Evolutionary conservation across 1,284 basidiomycete species (phyloP).

Genomic region (Melampsora americana): DNA sequence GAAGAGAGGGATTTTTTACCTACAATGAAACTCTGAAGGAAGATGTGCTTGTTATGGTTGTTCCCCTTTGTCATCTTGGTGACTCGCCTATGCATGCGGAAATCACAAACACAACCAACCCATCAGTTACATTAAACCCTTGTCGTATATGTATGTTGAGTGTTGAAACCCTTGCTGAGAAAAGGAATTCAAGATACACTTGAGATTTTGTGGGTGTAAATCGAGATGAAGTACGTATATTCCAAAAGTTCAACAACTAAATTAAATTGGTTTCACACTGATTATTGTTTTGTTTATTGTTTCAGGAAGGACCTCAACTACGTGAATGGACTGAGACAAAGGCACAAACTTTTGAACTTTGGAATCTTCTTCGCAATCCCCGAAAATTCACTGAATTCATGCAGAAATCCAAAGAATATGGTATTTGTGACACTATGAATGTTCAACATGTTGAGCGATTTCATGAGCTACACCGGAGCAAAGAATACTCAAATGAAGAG

Average conservation of each 20-base stretch:
- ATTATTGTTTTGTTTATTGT: constrained; percentile 10
- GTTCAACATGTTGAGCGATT: too few relatives aligned
- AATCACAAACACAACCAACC: constrained; percentile 13
- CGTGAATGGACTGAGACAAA: too few relatives aligned
- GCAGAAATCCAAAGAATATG: too few relatives aligned
- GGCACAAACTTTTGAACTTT: too few relatives aligned
- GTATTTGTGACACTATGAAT: too few relatives aligned
- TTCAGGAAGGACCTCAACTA: too few relatives aligned
- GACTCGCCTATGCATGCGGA: constrained; percentile 21
- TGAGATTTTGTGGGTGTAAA: constrained; percentile 1
- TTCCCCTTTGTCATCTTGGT: neutral
- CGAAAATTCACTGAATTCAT: too few relatives aligned
- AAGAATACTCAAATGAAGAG: too few relatives aligned
- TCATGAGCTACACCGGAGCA: too few relatives aligned
- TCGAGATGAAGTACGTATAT: neutral
- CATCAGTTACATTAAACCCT: constrained; percentile 4
- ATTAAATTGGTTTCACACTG: constrained; percentile 5
- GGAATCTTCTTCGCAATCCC: too few relatives aligned
- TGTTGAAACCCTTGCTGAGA: constrained; percentile 3
- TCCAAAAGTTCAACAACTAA: neutral
- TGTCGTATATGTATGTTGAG: constrained; percentile 3
- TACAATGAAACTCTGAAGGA: constrained; percentile 1
- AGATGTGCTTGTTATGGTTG: constrained; percentile 10
- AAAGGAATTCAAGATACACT: neutral
- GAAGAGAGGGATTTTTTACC: neutral